phyloP scores from a whole-genome alignment of 108 stramenopile species.

The Nannochloropsis oceanica region DNA sequence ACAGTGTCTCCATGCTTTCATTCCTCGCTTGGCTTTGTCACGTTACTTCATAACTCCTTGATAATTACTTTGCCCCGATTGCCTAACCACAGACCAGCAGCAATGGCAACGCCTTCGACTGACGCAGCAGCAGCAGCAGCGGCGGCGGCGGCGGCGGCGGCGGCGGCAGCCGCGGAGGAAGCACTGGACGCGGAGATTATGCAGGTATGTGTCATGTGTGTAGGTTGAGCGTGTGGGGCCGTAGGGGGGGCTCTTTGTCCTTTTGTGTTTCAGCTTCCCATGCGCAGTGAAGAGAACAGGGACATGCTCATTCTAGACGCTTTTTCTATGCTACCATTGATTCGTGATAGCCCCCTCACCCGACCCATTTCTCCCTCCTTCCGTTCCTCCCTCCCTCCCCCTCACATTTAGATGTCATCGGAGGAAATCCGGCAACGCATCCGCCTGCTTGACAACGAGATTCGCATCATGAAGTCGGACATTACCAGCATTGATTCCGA shows the following conservation, averaged over 20 bases:
- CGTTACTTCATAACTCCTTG: too few relatives aligned
- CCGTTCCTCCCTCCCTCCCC: background rate
- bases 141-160: background rate
- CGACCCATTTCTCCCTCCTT: background rate
- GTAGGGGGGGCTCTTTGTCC: too few relatives aligned
- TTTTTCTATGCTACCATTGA: background rate
- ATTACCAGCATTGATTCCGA: conserved; percentile 87
- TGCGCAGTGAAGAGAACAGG: too few relatives aligned
- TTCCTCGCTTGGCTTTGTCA: too few relatives aligned
- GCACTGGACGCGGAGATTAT: background rate
- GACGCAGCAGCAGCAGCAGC: background rate
- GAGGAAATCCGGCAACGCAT: conserved; percentile 87
- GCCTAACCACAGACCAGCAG: too few relatives aligned
- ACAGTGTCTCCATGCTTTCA: too few relatives aligned
- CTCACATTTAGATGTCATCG: conserved; percentile 51
- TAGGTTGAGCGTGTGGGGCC: background rate
- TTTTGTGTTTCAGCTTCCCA: too few relatives aligned
- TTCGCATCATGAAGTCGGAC: conserved; percentile 89
- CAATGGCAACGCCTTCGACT: too few relatives aligned
- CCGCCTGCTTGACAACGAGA: conserved; percentile 87
- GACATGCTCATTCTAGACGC: background rate
- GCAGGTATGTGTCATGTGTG: background rate
- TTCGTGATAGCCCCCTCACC: too few relatives aligned
- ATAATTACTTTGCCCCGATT: too few relatives aligned
- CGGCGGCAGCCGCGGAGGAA: background rate